Evolutionary conservation across 2,329 filamentous ascomycete genomes (phyloP), one percentile per base, ranked within the genome.

Genomic region (Colletotrichum cuscutae): DNA sequence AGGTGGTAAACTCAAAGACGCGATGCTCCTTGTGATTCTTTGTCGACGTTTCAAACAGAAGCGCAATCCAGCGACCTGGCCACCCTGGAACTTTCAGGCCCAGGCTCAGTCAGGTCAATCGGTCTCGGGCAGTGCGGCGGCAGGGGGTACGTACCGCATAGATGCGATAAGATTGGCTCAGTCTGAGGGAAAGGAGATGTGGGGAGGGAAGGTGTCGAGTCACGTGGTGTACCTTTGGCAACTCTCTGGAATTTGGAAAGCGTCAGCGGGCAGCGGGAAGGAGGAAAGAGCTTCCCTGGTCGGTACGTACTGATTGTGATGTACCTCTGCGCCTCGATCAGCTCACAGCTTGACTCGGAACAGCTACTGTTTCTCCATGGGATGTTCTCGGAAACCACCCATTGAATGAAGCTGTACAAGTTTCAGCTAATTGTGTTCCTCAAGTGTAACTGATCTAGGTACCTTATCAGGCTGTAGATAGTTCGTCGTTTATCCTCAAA

Each of bases 1-100:
- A 15, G 28, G 30, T 32, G 11, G 49, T 37, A 53, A 35, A 61
- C n/a, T 46, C 59, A 49, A 28, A 62, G 49, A 61, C n/a, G 56
- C 59, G 56, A 28, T 59, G 63, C 32, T 58, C 42, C 58, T 68
- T 68, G 53, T 24, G 53, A 42, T 71, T 26, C 66, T 73, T 71
- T 73, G 71, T 72, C 71, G 68, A 72, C 71, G 71, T 73, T 73
- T 72, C 71, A 68, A 71, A 72, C 42, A 72, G 67, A 67, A 68
- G 37, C 62, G 58, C 63, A 61, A 56, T 59, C 64, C 19, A 32
- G 67, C 52, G 67, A 61, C 68, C 68, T 73, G 71, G 71, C 71
- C 71, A 73, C 66, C 70, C 66, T 71, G 71, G 71, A 73, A 73
- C 71, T 61, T 73, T 73, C 71, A 71, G 71, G 71, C 61, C 70